These are phyloP conservation scores for Erodium maritimum DNA, from an alignment of 345 rosid genomes.

Conservation along the genomic window DNA sequence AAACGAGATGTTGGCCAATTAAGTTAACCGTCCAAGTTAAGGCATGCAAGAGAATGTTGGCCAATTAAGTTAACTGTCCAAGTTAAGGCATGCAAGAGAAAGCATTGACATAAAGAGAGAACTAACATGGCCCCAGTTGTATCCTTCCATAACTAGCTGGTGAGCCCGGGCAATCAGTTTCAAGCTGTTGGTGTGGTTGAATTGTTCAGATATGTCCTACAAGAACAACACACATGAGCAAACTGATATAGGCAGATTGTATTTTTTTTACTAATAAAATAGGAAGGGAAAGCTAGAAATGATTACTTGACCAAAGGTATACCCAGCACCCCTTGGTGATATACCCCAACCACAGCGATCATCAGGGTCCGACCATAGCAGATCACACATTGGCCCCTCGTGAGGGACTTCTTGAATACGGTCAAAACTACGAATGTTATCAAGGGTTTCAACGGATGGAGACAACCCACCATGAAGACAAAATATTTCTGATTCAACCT, in stretches of 20 bases:
- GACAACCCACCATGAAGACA: slow-evolving; percentile 91
- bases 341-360: slow-evolving; percentile 97
- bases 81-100: not conserved
- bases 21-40: not conserved
- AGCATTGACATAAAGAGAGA: not conserved
- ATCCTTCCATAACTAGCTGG: slow-evolving; percentile 95
- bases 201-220: slow-evolving; percentile 94
- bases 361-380: slow-evolving; percentile 96
- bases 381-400: slow-evolving; percentile 98
- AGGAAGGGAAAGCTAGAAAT: not conserved
- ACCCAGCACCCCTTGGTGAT: slow-evolving; percentile 95
- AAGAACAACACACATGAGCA: slow-evolving; percentile 7
- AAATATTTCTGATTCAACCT: slow-evolving; percentile 95
- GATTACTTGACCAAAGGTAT: slow-evolving; percentile 88
- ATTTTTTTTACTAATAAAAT: too few relatives aligned
- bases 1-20: slow-evolving; percentile 4
- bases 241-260: too few relatives aligned
- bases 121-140: slow-evolving; percentile 94
- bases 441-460: slow-evolving; percentile 83
- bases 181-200: slow-evolving; percentile 76
- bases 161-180: slow-evolving; percentile 93
- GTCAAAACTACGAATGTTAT: slow-evolving; percentile 81
- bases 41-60: not conserved
- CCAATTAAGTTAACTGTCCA: slow-evolving; percentile 1
- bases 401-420: slow-evolving; percentile 97